Percentiles rank a stretch among this genome's conserved stretches.
Conservation (phyloP, 2,329 filamentous ascomycete species). For the Phymatotrichopsis omnivora region DNA sequence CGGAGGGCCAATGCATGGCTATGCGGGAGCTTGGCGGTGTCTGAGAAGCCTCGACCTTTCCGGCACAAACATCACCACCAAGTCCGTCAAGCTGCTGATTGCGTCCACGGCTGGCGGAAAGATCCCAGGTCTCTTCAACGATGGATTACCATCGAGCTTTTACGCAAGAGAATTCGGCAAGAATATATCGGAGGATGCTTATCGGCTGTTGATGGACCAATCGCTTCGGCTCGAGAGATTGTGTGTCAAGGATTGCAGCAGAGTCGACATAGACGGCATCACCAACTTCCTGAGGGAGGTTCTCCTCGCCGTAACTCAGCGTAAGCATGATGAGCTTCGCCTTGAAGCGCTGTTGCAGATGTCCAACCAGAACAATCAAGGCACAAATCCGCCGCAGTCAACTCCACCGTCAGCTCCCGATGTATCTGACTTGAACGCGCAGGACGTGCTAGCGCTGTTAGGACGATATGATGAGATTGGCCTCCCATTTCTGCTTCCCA, state of each 20-base stretch:
- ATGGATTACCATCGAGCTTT: constrained; percentile 14
- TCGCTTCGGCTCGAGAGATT: constrained; percentile 22
- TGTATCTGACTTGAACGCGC: too few species aligned
- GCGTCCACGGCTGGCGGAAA: constrained; percentile 24
- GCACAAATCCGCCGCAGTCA: constrained; percentile 6
- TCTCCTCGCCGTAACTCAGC: constrained; percentile 19
- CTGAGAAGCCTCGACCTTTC: constrained; percentile 22
- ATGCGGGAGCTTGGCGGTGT: constrained; percentile 23
- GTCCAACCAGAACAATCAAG: constrained; percentile 10
- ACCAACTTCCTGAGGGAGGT: constrained; percentile 23
- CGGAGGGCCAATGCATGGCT: constrained; percentile 19
- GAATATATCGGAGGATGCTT: constrained; percentile 19
- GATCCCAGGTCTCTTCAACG: constrained; percentile 18
- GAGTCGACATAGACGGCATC: constrained; percentile 20
- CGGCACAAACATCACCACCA: constrained; percentile 22
- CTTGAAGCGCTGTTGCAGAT: constrained; percentile 15
- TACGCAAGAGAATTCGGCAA: constrained; percentile 25
- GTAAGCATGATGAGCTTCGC: constrained; percentile 21
- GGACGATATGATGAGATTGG: constrained; percentile 23
- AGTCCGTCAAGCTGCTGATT: constrained; percentile 23
- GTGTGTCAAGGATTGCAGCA: constrained; percentile 20
- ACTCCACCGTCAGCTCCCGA: too few species aligned
- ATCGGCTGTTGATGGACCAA: constrained; percentile 24
- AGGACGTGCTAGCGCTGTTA: too few species aligned
- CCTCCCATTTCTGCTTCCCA: constrained; percentile 21